A percentile compares a stretch with the other conserved stretches of the same genome.
These are phyloP conservation scores for Talaromyces adpressus DNA, from an alignment of 495 filamentous ascomycete genomes.

Conservation along the genomic window DNA sequence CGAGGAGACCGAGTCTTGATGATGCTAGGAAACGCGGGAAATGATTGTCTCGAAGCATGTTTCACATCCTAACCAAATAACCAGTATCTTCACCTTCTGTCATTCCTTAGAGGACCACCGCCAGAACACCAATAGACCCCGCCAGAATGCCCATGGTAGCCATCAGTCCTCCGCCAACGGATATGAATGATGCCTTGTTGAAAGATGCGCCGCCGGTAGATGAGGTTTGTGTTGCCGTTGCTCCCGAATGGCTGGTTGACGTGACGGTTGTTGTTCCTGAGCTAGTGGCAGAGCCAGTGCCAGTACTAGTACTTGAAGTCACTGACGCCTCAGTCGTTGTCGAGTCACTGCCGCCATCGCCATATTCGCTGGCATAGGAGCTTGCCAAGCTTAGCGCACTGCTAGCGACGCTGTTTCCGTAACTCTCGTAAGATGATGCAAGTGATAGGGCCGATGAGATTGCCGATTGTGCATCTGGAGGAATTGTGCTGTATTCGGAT, in stretches of 20 bases:
- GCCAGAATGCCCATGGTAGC: not conserved
- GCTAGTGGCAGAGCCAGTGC: not conserved
- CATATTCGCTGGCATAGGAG: conserved; percentile 1
- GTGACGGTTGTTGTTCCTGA: not conserved
- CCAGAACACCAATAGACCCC: not conserved
- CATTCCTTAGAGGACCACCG: not conserved
- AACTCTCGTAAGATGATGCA: conserved; percentile 1
- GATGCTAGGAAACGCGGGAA: too few species aligned
- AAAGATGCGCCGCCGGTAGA: not conserved
- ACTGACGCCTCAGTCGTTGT: not conserved
- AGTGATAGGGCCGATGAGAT: not conserved
- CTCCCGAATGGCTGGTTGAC: not conserved
- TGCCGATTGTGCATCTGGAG: not conserved
- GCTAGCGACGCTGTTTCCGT: not conserved
- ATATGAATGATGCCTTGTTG: not conserved
- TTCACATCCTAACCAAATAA: not conserved
- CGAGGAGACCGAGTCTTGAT: not conserved
- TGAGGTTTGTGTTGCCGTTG: not conserved
- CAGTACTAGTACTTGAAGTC: not conserved
- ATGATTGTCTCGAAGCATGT: not conserved
- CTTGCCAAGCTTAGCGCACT: not conserved
- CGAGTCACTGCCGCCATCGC: not conserved
- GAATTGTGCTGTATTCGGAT: conserved; percentile 1
- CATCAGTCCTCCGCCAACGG: not conserved
- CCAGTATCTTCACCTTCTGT: not conserved